Percentiles rank a stretch among this genome's conserved stretches.
Conservation (phyloP, 306 rosid species). For the Cucumis hystrix region DNA sequence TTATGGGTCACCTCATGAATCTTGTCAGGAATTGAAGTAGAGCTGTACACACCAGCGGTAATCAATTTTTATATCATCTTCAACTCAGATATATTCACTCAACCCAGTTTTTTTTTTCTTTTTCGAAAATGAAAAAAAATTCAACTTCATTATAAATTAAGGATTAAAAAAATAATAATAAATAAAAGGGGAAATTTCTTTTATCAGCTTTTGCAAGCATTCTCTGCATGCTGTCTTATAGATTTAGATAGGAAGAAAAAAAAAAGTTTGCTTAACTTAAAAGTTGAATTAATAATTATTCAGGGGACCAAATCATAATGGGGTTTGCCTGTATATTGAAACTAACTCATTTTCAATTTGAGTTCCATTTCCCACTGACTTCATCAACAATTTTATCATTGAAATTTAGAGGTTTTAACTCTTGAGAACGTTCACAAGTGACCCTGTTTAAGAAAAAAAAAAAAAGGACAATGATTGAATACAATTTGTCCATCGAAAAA, state of each 20-base stretch:
- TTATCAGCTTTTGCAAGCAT: not conserved
- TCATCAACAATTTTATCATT: not conserved
- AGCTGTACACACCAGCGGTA: not conserved
- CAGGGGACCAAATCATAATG: not conserved
- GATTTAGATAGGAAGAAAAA: not conserved
- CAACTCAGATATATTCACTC: no score
- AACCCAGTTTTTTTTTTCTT: no score
- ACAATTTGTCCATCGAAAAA: no score
- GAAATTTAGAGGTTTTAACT: not conserved
- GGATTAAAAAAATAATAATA: not conserved
- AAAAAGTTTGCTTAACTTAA: not conserved
- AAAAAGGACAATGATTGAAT: no score
- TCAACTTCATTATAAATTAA: not conserved
- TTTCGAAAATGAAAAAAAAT: not conserved
- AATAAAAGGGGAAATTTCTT: not conserved
- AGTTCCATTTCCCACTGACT: not conserved
- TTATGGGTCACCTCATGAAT: not conserved
- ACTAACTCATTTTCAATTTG: not conserved
- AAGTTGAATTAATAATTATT: not conserved
- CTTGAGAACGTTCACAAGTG: no score
- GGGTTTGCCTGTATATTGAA: not conserved
- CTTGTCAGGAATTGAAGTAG: constrained; percentile 3
- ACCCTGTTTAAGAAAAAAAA: no score
- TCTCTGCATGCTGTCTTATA: not conserved
- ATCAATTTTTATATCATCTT: not conserved